Base-by-base conservation (phyloP, 1,139 yeast genomes). In the Candida frijolesensis region DNA sequence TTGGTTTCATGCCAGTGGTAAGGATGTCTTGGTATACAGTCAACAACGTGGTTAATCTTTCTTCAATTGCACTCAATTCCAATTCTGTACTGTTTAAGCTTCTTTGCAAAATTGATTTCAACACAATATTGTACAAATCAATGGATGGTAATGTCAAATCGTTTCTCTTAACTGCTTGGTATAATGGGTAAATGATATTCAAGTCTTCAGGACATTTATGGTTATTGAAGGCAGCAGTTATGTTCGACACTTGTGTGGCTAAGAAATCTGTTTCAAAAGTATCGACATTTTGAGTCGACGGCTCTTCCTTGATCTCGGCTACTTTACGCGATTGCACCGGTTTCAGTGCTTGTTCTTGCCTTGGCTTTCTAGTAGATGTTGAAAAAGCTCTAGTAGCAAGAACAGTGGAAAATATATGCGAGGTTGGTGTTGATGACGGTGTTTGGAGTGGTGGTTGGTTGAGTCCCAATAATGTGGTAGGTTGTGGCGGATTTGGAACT, bases 21-120 rank as follows among this genome's bases (percentile, higher is more conserved):
- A 87, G 71, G 59, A 85, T 67, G 60, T 85, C 91, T 49, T 86
- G 88, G 62, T 87, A 87, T 38, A 85, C 82, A 14, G 84, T 84
- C 54, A 87, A 68, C 53, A 87, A 63, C 49, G 77, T 81, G 3
- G 89, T 85, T 59, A 86, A 71, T 58, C 68, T 68, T 22, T 62
- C 57, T 55, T 76, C 81, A 14, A 71, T 65, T 16, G 68, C 65
- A 30, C 61, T 65, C 6, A 71, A 49, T 3, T 60, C 50, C 1
- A 45, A 19, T 10, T 63, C 66, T 4, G 47, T 44, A 15, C 27
- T 44, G 44, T 74, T 74, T 42, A 74, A 57, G 0, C 66, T 51
- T 53, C 81, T 61, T 40, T 52, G 41, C 1, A 64, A 53, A 1
- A 76, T 63, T n/a, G 79, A 74, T 29, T 55, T 51, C 50, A 76